Percentiles rank a stretch among this genome's conserved stretches.
Evolutionary conservation across 805 yeast genomes (phyloP).

Genomic region (Sugiyamaella marilandica): DNA sequence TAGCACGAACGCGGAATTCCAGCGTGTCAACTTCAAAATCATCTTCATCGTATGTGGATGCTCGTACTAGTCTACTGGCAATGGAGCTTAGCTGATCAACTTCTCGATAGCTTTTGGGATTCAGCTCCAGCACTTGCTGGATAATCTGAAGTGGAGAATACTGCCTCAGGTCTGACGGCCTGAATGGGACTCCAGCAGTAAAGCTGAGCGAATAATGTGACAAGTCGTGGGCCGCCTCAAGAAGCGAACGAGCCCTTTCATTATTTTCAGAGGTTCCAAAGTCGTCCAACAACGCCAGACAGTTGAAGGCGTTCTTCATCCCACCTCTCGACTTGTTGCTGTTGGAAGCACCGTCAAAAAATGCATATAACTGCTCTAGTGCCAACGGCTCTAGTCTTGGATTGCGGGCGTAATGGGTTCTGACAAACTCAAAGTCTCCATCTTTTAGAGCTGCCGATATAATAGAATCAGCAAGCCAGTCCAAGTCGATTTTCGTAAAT

Average conservation of each 20-base stretch:
- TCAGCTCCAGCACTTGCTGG: slow-evolving; percentile 29
- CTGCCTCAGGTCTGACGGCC: slow-evolving; percentile 25
- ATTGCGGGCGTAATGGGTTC: slow-evolving; percentile 2
- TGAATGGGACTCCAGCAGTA: slow-evolving; percentile 27
- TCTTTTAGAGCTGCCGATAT: slow-evolving; percentile 21
- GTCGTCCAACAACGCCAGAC: slow-evolving; percentile 21
- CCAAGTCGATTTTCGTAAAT: slow-evolving; percentile 8
- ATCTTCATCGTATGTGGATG: slow-evolving; percentile 6
- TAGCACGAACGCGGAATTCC: slow-evolving; percentile 21
- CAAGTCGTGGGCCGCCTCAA: slow-evolving; percentile 28
- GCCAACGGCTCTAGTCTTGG: slow-evolving; percentile 9
- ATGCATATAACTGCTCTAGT: slow-evolving; percentile 36
- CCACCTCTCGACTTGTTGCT: slow-evolving; percentile 39
- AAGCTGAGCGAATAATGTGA: slow-evolving; percentile 28
- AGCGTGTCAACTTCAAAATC: slow-evolving; percentile 9
- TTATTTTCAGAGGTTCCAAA: slow-evolving; percentile 11
- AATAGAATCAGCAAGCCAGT: slow-evolving; percentile 12
- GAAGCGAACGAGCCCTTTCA: slow-evolving; percentile 20
- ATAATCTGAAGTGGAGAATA: slow-evolving; percentile 27
- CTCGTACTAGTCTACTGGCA: slow-evolving; percentile 12
- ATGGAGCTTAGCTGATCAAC: slow-evolving; percentile 23
- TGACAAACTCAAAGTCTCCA: slow-evolving; percentile 26
- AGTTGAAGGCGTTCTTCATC: slow-evolving; percentile 35
- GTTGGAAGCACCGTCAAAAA: slow-evolving; percentile 41
- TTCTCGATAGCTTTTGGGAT: slow-evolving; percentile 29